Evolutionary conservation across 106 monocot species (phyloP), one percentile per base, ranked within the genome.

Genomic region (Posidonia australis): DNA sequence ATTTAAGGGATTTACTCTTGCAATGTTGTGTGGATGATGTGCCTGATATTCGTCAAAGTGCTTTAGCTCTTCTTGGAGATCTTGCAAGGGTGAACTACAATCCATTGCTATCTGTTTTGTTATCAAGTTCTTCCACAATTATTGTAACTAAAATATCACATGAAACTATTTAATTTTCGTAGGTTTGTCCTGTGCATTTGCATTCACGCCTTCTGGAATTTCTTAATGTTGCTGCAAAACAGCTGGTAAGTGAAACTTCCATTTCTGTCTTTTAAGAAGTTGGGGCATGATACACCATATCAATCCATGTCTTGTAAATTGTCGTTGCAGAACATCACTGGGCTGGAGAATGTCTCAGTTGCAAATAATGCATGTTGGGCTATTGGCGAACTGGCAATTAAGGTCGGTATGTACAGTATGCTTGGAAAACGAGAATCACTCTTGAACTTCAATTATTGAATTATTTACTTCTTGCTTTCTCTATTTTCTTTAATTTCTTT

Each of bases 281-380:
- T 62, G 3, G 2, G 21, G 42, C 31, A 5, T 62, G 61, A 11
- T 31, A 18, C 9, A 42, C n/a, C 17, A 21, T 64, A 17, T 27
- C 17, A 46, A 25, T 47, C n/a, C 25, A 46, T 44, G 5, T 32
- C 23, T 51, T 21, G 19, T 47, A 18, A 54, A 13, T 54, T 60
- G 6, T 46, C 13, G 13, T 51, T 76, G 62, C 75, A 99, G 98
- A 88, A 65, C 70, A 45, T 74, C 24, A 28, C 46, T 58, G 74
- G 66, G 42, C 46, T 87, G 24, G 84, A 91, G 61, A 77, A 83
- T 77, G 83, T 81, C 14, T 99, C 98, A 9, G 98, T 91, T 4
- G 85, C 88, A 63, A 99, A 99, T 67, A 99, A 99, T 85, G 98
- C 98, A 71, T 99, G 98, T 67, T 99, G 98, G 98, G 98, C 98